Conservation (phyloP, 2,329 filamentous ascomycete genomes). For the Aspergillus fischeri region DNA sequence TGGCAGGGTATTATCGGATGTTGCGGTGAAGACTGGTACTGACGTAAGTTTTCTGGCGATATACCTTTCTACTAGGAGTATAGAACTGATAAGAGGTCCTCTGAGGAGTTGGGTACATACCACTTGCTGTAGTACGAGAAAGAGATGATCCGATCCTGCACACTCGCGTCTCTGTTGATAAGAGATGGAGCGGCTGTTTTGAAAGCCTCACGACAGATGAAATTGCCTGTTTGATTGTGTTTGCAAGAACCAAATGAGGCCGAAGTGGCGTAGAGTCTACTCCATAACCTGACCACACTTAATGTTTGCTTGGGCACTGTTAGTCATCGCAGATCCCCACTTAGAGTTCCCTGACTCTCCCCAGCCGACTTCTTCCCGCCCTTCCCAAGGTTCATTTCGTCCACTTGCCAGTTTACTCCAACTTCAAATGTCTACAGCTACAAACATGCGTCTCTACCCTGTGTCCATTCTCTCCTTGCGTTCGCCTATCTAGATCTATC, state of each 20-base stretch:
- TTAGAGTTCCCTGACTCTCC: constrained; percentile 8
- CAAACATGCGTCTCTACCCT: constrained; percentile 9
- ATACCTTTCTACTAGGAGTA: background rate
- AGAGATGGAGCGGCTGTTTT: background rate
- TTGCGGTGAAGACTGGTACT: constrained; percentile 14
- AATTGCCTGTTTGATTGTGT: constrained; percentile 14
- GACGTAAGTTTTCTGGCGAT: background rate
- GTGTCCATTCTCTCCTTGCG: constrained; percentile 4
- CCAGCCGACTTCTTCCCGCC: constrained; percentile 6
- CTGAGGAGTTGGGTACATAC: background rate
- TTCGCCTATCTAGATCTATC: constrained; percentile 16
- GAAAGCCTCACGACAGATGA: background rate
- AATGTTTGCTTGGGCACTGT: constrained; percentile 14
- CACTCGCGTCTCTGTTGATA: background rate
- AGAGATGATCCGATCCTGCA: background rate
- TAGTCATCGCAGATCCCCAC: constrained; percentile 23
- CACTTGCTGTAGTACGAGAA: background rate
- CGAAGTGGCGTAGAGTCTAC: constrained; percentile 14
- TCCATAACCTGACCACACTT: background rate
- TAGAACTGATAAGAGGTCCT: background rate
- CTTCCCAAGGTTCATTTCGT: constrained; percentile 3
- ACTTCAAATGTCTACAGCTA: background rate
- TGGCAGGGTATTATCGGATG: constrained; percentile 19
- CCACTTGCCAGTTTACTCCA: background rate
- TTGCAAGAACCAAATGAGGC: constrained; percentile 11